Percentiles rank a stretch among this genome's conserved stretches.
phyloP scores from a whole-genome alignment of 2,329 filamentous ascomycete species.

The Exophiala mesophila region DNA sequence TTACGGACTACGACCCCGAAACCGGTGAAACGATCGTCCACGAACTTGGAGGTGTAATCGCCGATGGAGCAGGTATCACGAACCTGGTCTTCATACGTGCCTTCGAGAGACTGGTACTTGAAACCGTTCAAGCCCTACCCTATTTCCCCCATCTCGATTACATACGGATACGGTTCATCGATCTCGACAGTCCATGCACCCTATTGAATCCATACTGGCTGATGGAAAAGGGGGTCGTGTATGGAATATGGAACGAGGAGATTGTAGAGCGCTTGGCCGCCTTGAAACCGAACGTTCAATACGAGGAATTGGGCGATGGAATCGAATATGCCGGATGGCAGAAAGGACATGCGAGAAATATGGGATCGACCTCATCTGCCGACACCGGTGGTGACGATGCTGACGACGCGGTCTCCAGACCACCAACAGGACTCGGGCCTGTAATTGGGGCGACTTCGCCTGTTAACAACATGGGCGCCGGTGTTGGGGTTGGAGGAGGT shows the following conservation, averaged over 20 bases:
- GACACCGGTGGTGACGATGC: not conserved
- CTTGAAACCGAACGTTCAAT: constrained; percentile 55
- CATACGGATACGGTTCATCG: constrained; percentile 68
- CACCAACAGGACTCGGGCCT: not conserved
- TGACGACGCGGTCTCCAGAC: not conserved
- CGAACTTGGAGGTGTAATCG: constrained; percentile 37
- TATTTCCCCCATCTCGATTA: constrained; percentile 55
- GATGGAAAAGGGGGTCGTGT: constrained; percentile 56
- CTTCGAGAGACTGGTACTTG: constrained; percentile 64
- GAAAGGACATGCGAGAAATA: constrained; percentile 1
- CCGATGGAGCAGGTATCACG: constrained; percentile 66
- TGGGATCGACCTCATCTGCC: not conserved
- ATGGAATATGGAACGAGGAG: constrained; percentile 66
- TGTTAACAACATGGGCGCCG: not conserved
- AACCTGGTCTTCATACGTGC: constrained; percentile 67
- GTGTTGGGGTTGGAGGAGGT: not conserved
- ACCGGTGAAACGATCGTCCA: constrained; percentile 22
- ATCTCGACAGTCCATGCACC: constrained; percentile 66
- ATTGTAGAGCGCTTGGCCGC: constrained; percentile 59
- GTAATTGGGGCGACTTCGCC: not conserved
- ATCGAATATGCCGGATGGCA: constrained; percentile 39
- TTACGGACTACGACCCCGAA: constrained; percentile 20
- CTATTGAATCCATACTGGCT: constrained; percentile 70
- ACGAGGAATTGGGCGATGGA: constrained; percentile 59
- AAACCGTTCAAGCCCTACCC: constrained; percentile 57